Conservation (phyloP, 1,139 yeast species). For the Lodderomyces metapsilosis region DNA sequence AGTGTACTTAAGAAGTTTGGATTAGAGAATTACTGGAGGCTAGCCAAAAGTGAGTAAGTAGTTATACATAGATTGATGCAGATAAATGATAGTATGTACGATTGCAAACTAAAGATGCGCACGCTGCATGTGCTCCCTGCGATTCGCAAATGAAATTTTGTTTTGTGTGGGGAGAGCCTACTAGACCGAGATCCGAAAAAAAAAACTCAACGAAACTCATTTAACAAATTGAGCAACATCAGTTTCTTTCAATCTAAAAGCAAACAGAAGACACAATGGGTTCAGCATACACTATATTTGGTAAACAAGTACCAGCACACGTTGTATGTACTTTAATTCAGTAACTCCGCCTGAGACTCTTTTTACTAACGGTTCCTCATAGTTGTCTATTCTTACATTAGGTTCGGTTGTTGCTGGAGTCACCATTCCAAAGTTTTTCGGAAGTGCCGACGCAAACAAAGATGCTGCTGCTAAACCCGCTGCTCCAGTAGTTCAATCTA, state of each 20-base stretch:
- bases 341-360: background rate
- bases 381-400: constrained; percentile 47
- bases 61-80: background rate
- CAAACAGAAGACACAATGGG: constrained; percentile 40
- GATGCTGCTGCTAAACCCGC: constrained; percentile 30
- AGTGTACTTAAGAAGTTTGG: constrained; percentile 50
- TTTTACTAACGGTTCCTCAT: constrained; percentile 5
- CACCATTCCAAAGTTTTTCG: constrained; percentile 38
- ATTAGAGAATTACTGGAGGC: constrained; percentile 62
- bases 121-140: background rate
- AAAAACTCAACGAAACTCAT: constrained; percentile 1
- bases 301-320: constrained; percentile 65
- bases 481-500: constrained; percentile 27
- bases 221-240: too few relatives aligned
- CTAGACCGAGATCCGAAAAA: background rate
- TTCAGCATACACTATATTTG: constrained; percentile 60
- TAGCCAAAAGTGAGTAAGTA: constrained; percentile 25
- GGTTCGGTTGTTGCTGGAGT: constrained; percentile 46
- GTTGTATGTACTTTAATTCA: constrained; percentile 42
- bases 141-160: background rate
- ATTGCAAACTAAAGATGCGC: too few relatives aligned
- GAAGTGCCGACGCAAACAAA: constrained; percentile 29
- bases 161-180: constrained; percentile 1
- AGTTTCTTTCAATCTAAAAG: too few relatives aligned
- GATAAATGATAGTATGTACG: background rate